Conservation (phyloP, 352 stramenopile genomes). For the Globisporangium splendens region DNA sequence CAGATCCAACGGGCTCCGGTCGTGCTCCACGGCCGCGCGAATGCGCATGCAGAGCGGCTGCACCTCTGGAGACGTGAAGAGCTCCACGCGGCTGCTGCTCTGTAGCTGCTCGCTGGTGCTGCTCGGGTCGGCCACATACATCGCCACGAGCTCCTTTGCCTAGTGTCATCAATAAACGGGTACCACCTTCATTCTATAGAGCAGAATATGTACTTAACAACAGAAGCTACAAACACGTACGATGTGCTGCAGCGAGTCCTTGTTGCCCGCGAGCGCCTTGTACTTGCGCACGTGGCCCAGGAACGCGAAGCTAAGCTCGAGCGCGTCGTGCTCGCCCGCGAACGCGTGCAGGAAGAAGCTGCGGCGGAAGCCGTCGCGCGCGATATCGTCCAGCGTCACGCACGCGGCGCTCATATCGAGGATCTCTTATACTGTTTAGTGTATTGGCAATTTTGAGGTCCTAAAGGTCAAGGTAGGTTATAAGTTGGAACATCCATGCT, state of each 20-base stretch:
- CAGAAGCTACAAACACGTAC: conserved; percentile 19
- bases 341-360: conserved; percentile 62
- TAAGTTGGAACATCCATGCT: no score
- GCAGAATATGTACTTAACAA: background rate
- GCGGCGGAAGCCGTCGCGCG: conserved; percentile 49
- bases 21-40: conserved; percentile 19
- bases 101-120: conserved; percentile 13
- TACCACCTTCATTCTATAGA: no score
- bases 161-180: conserved; percentile 7
- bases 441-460: no score
- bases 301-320: conserved; percentile 59
- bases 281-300: conserved; percentile 52
- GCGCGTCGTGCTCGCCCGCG: conserved; percentile 38
- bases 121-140: conserved; percentile 33
- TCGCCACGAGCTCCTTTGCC: conserved; percentile 41
- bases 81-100: conserved; percentile 8
- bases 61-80: conserved; percentile 9
- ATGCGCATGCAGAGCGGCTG: conserved; percentile 30
- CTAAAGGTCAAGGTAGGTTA: no score
- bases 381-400: conserved; percentile 55
- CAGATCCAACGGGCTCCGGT: conserved; percentile 45
- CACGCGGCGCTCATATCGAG: conserved; percentile 1
- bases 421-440: no score
- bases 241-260: conserved; percentile 37
- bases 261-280: conserved; percentile 44